Evolutionary conservation across 2,329 filamentous ascomycete species (phyloP), one percentile per base, ranked within the genome.

Genomic region (Fusarium pseudocircinatum): DNA sequence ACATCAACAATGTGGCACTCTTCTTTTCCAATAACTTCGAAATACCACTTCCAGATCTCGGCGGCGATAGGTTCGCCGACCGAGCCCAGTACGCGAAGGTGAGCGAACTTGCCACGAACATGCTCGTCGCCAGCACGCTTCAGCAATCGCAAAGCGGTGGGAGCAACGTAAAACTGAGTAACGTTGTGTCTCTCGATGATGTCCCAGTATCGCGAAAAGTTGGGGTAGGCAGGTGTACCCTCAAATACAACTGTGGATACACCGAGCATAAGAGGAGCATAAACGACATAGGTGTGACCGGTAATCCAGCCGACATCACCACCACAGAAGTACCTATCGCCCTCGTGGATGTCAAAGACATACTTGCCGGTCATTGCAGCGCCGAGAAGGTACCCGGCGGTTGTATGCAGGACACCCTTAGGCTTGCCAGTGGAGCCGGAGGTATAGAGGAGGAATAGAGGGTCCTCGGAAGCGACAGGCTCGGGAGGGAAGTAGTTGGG

Each of bases 31-130:
- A 99, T 95, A 76, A 93, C 89, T 83, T 98, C 95, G 82, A 95
- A 96, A 85, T 98, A 99, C 96, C 96, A 99, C 86, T 98, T 98
- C 96, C 96, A 99, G 67, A 99, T 93, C 83, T 99, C 96, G 28
- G 96, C 94, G 24, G 96, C 96, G 79, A 99, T 99, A 43, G 96
- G 96, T 86, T 99, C 96, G 76, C 96, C 96, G 66, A 99, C 96
- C 24, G 96, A 97, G 67, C 96, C 96, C 26, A 99, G 87, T 11
- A 98, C 92, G 81, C 96, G 90, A 71, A 99, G 89, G 78, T 94
- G 90, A 84, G 94, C 92, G 94, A 99, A 96, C 81, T 94, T 86
- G 79, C 93, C 91, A 85, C 94, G 94, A 78, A 98, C 94, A 81
- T 96, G 94, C 81, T 98, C 90, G 81, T 98, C 92, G 69, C 96